A percentile compares a stretch with the other conserved stretches of the same genome.
These are phyloP conservation scores for Leishmania amazonensis DNA, from an alignment of 208 protist species.

Conservation along the genomic window DNA sequence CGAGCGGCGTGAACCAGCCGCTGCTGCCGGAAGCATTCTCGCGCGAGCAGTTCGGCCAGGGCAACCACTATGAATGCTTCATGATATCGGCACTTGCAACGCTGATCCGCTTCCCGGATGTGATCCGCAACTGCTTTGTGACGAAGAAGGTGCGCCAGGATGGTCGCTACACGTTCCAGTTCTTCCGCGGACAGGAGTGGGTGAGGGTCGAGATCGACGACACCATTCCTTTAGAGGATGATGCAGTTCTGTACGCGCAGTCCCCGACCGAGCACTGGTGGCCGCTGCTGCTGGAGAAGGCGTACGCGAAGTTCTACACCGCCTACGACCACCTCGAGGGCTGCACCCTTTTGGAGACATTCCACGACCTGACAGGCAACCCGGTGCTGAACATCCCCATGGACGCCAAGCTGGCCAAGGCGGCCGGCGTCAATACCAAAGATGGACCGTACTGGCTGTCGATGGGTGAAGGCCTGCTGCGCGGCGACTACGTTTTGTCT, in stretches of 20 bases:
- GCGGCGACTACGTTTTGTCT: constrained; percentile 62
- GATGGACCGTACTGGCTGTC: constrained; percentile 55
- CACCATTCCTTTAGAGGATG: constrained; percentile 54
- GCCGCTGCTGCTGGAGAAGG: constrained; percentile 90
- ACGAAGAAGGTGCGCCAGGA: constrained; percentile 77
- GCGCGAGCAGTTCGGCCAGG: constrained; percentile 75
- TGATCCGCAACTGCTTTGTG: constrained; percentile 82
- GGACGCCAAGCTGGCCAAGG: constrained; percentile 59
- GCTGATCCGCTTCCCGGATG: constrained; percentile 66
- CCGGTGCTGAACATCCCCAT: constrained; percentile 78
- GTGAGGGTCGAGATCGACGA: constrained; percentile 86
- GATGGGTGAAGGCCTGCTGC: constrained; percentile 42
- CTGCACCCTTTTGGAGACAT: constrained; percentile 72
- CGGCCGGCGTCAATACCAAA: constrained; percentile 48
- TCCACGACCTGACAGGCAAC: constrained; percentile 79
- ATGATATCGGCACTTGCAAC: constrained; percentile 71
- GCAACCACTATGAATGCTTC: constrained; percentile 87
- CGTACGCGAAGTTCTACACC: constrained; percentile 91
- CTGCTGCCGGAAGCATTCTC: constrained; percentile 64
- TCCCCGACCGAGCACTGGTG: constrained; percentile 83
- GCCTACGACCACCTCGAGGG: constrained; percentile 75
- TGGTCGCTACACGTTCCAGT: constrained; percentile 86
- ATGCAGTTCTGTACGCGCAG: constrained; percentile 60
- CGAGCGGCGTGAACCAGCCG: constrained; percentile 43
- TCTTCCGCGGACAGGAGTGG: constrained; percentile 73